phyloP scores from a whole-genome alignment of 768 basidiomycete species.

The Phlegmacium glaucopus region DNA sequence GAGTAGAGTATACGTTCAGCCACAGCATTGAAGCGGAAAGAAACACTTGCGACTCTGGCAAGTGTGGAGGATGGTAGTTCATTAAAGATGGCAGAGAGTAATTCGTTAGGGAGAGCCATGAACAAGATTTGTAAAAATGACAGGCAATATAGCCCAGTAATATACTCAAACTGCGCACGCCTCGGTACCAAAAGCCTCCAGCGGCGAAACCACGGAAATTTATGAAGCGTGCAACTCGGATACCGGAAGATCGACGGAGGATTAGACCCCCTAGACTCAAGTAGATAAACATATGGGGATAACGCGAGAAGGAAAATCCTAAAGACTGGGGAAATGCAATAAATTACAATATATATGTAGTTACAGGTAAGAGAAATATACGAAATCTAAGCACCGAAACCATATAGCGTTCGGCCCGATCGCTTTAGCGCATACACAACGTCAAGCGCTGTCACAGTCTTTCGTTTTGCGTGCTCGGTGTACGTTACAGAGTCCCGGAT shows the following conservation, averaged over 20 bases:
- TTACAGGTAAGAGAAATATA: constrained; percentile 6
- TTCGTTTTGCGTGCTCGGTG: constrained; percentile 96
- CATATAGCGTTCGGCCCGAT: constrained; percentile 86
- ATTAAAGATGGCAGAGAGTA: constrained; percentile 45
- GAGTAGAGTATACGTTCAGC: constrained; percentile 61
- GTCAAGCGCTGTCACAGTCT: constrained; percentile 94
- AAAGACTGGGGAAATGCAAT: constrained; percentile 16
- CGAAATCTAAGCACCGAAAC: constrained; percentile 76
- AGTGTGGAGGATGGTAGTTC: constrained; percentile 35
- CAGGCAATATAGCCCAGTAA: too few species aligned
- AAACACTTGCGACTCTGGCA: constrained; percentile 39
- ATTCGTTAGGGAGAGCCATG: constrained; percentile 52
- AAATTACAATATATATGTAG: constrained; percentile 15
- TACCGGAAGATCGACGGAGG: constrained; percentile 38
- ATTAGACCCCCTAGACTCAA: neutral
- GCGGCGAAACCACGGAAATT: constrained; percentile 35
- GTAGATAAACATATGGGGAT: constrained; percentile 8
- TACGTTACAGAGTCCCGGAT: constrained; percentile 97
- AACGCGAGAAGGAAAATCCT: too few species aligned
- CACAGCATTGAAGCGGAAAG: constrained; percentile 45
- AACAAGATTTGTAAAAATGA: too few species aligned
- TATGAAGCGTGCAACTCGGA: constrained; percentile 30
- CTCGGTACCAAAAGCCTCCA: too few species aligned
- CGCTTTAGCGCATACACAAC: constrained; percentile 88
- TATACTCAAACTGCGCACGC: too few species aligned